Conservation (phyloP, 805 yeast species). For the Spathaspora girioi region DNA sequence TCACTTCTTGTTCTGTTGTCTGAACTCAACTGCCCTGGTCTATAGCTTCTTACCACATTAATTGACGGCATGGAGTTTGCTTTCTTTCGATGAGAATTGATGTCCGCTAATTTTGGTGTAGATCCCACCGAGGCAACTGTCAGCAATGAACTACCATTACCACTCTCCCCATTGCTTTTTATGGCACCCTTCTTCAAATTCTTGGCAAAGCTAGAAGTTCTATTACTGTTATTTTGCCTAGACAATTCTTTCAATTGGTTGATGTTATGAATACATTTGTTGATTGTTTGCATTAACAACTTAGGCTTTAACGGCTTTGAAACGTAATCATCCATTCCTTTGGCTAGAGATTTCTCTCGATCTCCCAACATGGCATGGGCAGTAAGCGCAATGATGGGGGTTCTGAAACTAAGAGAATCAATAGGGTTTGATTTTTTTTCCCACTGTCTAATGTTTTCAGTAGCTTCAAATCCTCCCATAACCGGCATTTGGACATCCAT, state of each 20-base stretch:
- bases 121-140: not conserved
- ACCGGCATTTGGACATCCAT: constrained; percentile 97
- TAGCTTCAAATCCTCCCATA: constrained; percentile 93
- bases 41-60: not conserved
- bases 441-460: constrained; percentile 83
- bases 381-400: constrained; percentile 86
- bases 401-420: constrained; percentile 64
- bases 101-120: not conserved
- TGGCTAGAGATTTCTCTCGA: constrained; percentile 78
- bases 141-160: not conserved
- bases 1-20: not conserved
- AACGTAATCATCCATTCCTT: constrained; percentile 90
- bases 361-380: constrained; percentile 96
- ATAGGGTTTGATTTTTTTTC: constrained; percentile 75
- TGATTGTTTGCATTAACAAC: constrained; percentile 76
- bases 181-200: constrained; percentile 36
- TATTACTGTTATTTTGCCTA: constrained; percentile 41
- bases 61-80: not conserved
- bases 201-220: constrained; percentile 45
- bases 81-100: not conserved
- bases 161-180: constrained; percentile 10
- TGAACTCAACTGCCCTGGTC: not conserved
- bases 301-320: constrained; percentile 87
- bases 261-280: constrained; percentile 73
- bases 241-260: constrained; percentile 58